phyloP scores from a whole-genome alignment of 768 basidiomycete species.

The Kwoniella botswanensis region DNA sequence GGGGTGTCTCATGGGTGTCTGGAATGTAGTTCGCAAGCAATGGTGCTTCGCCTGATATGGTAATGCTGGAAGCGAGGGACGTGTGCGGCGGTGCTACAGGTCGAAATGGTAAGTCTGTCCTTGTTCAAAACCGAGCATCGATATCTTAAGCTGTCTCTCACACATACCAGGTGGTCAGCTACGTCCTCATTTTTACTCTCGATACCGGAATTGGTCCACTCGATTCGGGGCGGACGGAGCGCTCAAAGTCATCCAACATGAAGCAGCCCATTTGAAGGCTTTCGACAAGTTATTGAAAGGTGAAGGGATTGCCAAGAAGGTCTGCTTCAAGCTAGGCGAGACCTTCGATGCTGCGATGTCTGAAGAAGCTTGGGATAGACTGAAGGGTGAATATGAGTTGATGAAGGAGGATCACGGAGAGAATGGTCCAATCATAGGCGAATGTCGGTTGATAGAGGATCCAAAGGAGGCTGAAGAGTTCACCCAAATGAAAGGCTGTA shows the following conservation, averaged over 20 bases:
- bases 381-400: conserved; percentile 23
- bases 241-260: conserved; percentile 24
- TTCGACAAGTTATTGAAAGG: conserved; percentile 21
- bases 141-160: background rate
- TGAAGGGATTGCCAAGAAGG: conserved; percentile 28
- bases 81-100: conserved; percentile 37
- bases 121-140: background rate
- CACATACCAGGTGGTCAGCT: conserved; percentile 28
- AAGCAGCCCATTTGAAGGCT: conserved; percentile 29
- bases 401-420: conserved; percentile 28
- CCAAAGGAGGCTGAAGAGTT: conserved; percentile 30
- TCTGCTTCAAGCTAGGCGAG: conserved; percentile 24
- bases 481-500: conserved; percentile 33
- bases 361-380: conserved; percentile 26
- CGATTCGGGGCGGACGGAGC: conserved; percentile 25
- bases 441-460: conserved; percentile 28
- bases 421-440: conserved; percentile 18
- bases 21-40: conserved; percentile 20
- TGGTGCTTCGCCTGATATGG: conserved; percentile 28
- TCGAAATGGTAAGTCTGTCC: conserved; percentile 35
- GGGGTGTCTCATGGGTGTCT: too few relatives aligned
- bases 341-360: conserved; percentile 36
- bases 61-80: conserved; percentile 40
- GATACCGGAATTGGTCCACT: conserved; percentile 23
- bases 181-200: conserved; percentile 33